A percentile compares a stretch with the other conserved stretches of the same genome.
Conservation (phyloP, 148 eudicot genomes). For the Linanthus parryae region DNA sequence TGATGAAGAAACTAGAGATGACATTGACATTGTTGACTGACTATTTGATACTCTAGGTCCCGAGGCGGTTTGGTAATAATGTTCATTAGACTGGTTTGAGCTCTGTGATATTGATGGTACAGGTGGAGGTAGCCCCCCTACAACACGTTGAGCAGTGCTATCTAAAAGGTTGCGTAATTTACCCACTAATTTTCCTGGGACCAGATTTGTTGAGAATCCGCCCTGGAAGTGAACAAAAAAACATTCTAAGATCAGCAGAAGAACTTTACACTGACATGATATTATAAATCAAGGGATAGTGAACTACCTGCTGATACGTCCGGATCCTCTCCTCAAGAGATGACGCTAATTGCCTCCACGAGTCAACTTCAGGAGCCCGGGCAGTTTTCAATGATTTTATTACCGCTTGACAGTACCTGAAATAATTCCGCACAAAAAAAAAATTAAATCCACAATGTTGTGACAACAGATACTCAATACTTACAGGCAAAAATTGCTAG, state of each 20-base stretch:
- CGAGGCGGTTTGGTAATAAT: slow-evolving; percentile 31
- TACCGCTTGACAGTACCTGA: slow-evolving; percentile 73
- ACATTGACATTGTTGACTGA: slow-evolving; percentile 79
- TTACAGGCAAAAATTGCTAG: not conserved
- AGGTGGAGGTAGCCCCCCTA: slow-evolving; percentile 77
- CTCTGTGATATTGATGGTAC: slow-evolving; percentile 31
- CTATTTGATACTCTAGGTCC: slow-evolving; percentile 56
- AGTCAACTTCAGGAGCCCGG: slow-evolving; percentile 61
- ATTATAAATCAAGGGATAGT: not conserved
- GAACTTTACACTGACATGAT: not conserved
- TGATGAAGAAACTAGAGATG: slow-evolving; percentile 53
- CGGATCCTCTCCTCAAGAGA: slow-evolving; percentile 75
- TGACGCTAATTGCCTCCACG: slow-evolving; percentile 44
- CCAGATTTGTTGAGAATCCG: slow-evolving; percentile 62
- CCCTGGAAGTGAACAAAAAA: slow-evolving; percentile 37
- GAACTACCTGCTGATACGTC: slow-evolving; percentile 58
- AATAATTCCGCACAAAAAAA: slow-evolving; percentile 13
- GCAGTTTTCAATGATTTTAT: slow-evolving; percentile 57
- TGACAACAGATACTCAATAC: slow-evolving; percentile 15
- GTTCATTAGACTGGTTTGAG: slow-evolving; percentile 31
- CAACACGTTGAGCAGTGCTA: slow-evolving; percentile 69
- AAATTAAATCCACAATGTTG: slow-evolving; percentile 15
- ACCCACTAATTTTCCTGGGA: slow-evolving; percentile 56
- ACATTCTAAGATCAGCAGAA: slow-evolving; percentile 1
- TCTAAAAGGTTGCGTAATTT: slow-evolving; percentile 67